These are phyloP conservation scores for Xylaria bambusicola DNA, from an alignment of 495 filamentous ascomycete species.

Conservation along the genomic window DNA sequence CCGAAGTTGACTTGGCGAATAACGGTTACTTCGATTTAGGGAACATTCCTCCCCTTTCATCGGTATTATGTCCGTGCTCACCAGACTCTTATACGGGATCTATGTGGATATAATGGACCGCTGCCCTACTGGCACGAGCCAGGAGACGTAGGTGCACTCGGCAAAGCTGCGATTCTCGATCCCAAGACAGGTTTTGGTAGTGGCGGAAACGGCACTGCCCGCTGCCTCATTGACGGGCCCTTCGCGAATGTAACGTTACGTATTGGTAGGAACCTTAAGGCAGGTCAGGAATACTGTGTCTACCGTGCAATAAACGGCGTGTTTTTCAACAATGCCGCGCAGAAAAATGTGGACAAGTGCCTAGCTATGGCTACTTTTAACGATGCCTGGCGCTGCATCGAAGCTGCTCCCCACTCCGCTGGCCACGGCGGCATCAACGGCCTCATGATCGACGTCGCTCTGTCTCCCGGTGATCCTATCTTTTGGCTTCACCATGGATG, in stretches of 20 bases:
- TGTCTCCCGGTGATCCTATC: slow-evolving; percentile 38
- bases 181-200: slow-evolving; percentile 39
- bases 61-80: slow-evolving; percentile 33
- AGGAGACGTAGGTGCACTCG: slow-evolving; percentile 36
- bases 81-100: slow-evolving; percentile 32
- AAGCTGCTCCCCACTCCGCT: neutral
- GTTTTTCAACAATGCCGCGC: neutral
- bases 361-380: neutral
- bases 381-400: slow-evolving; percentile 1
- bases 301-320: neutral
- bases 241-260: slow-evolving; percentile 24
- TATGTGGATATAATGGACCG: slow-evolving; percentile 40
- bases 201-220: slow-evolving; percentile 22
- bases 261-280: neutral
- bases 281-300: slow-evolving; percentile 1
- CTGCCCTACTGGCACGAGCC: slow-evolving; percentile 47
- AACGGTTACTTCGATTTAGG: neutral
- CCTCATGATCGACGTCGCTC: neutral
- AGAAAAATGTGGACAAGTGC: neutral
- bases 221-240: slow-evolving; percentile 39
- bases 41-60: slow-evolving; percentile 39
- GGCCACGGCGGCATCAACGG: neutral
- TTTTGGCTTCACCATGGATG: slow-evolving; percentile 55
- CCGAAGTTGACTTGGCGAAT: neutral
- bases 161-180: slow-evolving; percentile 29